Evolutionary conservation across 257 asterid genomes (phyloP), one percentile per base, ranked within the genome.

Genomic region (Salvia splendens): DNA sequence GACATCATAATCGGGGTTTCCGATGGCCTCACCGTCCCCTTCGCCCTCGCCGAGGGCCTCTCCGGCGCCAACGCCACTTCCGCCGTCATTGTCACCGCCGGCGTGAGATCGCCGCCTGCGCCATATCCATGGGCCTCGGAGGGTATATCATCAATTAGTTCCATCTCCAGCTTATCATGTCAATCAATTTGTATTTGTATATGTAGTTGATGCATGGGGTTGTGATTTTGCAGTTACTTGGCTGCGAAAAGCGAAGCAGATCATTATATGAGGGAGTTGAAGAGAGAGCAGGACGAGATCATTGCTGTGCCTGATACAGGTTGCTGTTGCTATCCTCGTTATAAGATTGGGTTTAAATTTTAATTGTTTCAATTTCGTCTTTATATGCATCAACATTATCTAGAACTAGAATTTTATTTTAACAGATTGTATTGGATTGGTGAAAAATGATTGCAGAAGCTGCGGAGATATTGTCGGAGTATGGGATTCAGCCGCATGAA

Each of bases 101-200:
- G 99, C 3, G 76, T 86, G 96, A 90, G 84, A 95, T 93, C 59
- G 96, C 96, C 38, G 99, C 99, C 16, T 97, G 99, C 10, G 97
- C 96, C 71, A 90, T 93, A 61, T 90, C 99, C 78, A 93, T 93
- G 99, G 99, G 99, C 17, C 99, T 93, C 42, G 99, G 99, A 74
- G 99, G 97, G 99, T 93, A 80, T 0, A 24, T 24, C 30, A 24
- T 32, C 43, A 38, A 0, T 17, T 10, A 20, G n/a, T 2, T 55
- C 12, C 56, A 3, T 24, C 0, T 6, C 11, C 16, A 49, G 42
- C 42, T 38, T 4, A 35, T 35, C 5, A 35, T 4, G 7, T 4
- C 2, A 6, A 6, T 5, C 2, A 6, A 38, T 5, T 38, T 38
- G 42, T 38, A 38, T 6, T 38, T 38, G 42, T 36, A 36, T 36